A percentile compares a stretch with the other conserved stretches of the same genome.
These are phyloP conservation scores for Tribonema minus DNA, from an alignment of 108 stramenopile species.

Conservation along the genomic window DNA sequence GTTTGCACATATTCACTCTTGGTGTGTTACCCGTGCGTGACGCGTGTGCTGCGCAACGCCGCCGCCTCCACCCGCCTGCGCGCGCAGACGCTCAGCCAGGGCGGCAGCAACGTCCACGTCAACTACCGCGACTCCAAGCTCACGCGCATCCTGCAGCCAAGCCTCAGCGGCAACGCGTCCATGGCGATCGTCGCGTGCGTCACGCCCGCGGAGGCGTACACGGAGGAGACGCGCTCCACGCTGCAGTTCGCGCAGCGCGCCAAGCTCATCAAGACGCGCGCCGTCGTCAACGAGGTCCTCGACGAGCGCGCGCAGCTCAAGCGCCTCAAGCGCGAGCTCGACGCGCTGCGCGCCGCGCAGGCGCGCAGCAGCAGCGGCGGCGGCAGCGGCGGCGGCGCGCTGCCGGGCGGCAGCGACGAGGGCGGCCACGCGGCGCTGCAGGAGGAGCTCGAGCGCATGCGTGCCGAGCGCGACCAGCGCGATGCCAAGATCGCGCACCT, in stretches of 20 bases:
- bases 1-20: too few species aligned
- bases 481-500: conserved; percentile 30
- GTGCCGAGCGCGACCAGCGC: conserved; percentile 16
- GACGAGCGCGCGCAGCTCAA: conserved; percentile 50
- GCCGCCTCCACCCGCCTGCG: too few species aligned
- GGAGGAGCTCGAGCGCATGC: conserved; percentile 5
- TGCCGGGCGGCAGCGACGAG: too few species aligned
- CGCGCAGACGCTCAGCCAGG: conserved; percentile 37
- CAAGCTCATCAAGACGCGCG: conserved; percentile 53
- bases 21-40: too few species aligned
- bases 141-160: conserved; percentile 94
- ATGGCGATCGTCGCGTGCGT: conserved; percentile 93
- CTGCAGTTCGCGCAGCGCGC: conserved; percentile 53
- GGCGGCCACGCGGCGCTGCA: too few species aligned
- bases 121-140: conserved; percentile 86
- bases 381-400: background rate
- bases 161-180: conserved; percentile 84
- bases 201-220: conserved; percentile 71
- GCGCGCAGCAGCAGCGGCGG: background rate
- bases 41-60: too few species aligned
- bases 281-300: conserved; percentile 51
- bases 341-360: conserved; percentile 14
- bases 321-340: conserved; percentile 46
- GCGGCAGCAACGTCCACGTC: conserved; percentile 46
- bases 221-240: conserved; percentile 78